phyloP scores from a whole-genome alignment of 345 rosid genomes.

The thale cress (Arabidopsis thaliana) region TAIR10.1 NC_003075.7:8125501-8126000 shows the following conservation, averaged over 20 bases:
- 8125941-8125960: constrained; percentile 8
- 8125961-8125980: background rate
- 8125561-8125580: background rate
- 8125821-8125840: constrained; percentile 9
- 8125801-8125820: background rate
- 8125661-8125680: constrained; percentile 13
- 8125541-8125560: background rate
- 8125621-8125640: constrained; percentile 10
- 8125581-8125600: background rate
- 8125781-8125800: background rate
- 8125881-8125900: constrained; percentile 8
- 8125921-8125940: constrained; percentile 23
- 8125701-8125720: constrained; percentile 15
- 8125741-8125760: constrained; percentile 19
- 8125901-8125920: background rate
- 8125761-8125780: background rate
- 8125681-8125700: background rate
- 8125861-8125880: constrained; percentile 23
- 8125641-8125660: constrained; percentile 5
- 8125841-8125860: constrained; percentile 3
- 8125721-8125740: constrained; percentile 27
- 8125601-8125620: constrained; percentile 26
- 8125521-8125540: background rate
- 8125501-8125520: constrained; percentile 22
- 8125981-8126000: background rate